Percentiles rank a stretch among this genome's conserved stretches.
Conservation (phyloP, 225 moss, liverwort and hornwort species). For the Anthoceros angustus region DNA sequence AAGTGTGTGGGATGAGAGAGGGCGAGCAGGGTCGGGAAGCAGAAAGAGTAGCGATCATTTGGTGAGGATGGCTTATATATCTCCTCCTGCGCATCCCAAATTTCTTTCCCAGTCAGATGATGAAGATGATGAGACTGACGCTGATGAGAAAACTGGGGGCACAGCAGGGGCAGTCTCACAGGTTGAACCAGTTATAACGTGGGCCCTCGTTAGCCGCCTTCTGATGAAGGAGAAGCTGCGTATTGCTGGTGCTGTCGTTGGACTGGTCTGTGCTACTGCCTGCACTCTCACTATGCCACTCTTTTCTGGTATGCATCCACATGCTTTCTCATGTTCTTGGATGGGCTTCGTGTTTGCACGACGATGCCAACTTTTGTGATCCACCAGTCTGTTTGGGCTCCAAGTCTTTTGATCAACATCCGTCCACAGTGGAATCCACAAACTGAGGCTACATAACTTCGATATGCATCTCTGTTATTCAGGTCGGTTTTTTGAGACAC, state of each 20-base stretch:
- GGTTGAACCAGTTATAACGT: constrained; percentile 44
- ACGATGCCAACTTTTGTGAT: neutral
- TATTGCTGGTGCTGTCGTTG: constrained; percentile 35
- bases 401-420: no score
- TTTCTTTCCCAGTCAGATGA: constrained; percentile 15
- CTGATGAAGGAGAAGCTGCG: constrained; percentile 63
- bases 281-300: constrained; percentile 99
- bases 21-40: neutral
- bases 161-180: constrained; percentile 35
- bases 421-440: no score
- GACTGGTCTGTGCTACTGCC: constrained; percentile 48
- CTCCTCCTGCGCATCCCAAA: constrained; percentile 48
- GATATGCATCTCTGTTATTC: constrained; percentile 9
- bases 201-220: constrained; percentile 36
- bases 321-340: neutral
- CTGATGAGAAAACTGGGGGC: constrained; percentile 13
- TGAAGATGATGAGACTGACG: constrained; percentile 23
- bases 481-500: constrained; percentile 92
- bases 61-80: constrained; percentile 33
- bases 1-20: no score
- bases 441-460: no score
- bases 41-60: constrained; percentile 3
- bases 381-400: neutral
- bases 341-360: neutral
- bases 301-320: constrained; percentile 49